A percentile compares a stretch with the other conserved stretches of the same genome.
These are phyloP conservation scores for Leucocoprinus leucothites DNA, from an alignment of 768 basidiomycete species.

Conservation along the genomic window DNA sequence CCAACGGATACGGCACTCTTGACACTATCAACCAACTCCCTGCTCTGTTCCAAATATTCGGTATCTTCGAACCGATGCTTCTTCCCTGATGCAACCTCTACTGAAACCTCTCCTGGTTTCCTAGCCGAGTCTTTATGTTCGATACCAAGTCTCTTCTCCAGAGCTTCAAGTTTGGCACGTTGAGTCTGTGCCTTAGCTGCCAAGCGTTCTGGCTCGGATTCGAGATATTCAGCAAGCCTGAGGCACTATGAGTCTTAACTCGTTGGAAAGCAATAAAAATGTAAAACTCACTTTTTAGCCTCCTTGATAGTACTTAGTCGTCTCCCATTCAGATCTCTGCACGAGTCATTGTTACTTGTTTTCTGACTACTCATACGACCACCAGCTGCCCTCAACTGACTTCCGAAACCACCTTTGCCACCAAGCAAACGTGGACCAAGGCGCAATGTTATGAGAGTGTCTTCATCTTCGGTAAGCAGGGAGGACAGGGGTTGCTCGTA, in stretches of 20 bases:
- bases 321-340: constrained; percentile 87
- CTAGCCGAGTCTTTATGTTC: constrained; percentile 26
- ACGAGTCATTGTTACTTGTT: constrained; percentile 93
- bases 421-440: constrained; percentile 75
- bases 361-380: constrained; percentile 97
- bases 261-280: neutral
- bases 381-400: constrained; percentile 93
- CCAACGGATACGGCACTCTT: constrained; percentile 84
- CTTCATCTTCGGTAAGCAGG: constrained; percentile 20
- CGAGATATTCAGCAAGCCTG: constrained; percentile 84
- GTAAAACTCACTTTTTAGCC: constrained; percentile 76
- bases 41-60: constrained; percentile 87
- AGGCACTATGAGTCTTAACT: neutral
- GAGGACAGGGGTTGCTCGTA: constrained; percentile 20
- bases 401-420: constrained; percentile 98
- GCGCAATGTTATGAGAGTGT: constrained; percentile 57
- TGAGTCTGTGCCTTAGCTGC: constrained; percentile 76
- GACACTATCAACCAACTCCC: constrained; percentile 87
- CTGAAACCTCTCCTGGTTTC: constrained; percentile 26
- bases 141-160: constrained; percentile 86
- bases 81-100: constrained; percentile 58
- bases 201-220: constrained; percentile 76
- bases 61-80: constrained; percentile 92
- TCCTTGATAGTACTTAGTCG: constrained; percentile 94
- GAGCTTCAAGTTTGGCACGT: constrained; percentile 76